phyloP scores from a whole-genome alignment of 1,284 basidiomycete species.

The Bjerkandera adusta region DNA sequence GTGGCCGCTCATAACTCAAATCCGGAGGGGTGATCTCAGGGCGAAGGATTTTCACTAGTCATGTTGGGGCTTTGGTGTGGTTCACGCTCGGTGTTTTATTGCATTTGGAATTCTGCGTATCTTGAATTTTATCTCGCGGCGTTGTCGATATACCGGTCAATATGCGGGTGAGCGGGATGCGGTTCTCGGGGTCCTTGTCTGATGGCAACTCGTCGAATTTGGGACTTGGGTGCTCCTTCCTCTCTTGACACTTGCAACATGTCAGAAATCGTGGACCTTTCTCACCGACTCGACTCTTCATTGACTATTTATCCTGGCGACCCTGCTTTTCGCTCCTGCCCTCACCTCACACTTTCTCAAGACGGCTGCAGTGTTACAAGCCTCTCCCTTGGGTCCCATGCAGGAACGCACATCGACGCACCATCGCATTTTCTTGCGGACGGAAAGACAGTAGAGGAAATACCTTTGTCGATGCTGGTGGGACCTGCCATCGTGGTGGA shows the following conservation, averaged over 20 bases:
- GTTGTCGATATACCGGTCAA: too few species aligned
- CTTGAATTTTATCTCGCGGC: too few species aligned
- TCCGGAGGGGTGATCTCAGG: too few species aligned
- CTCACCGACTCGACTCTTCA: constrained; percentile 41
- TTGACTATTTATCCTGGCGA: constrained; percentile 53
- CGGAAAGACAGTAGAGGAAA: constrained; percentile 51
- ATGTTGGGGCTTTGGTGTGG: too few species aligned
- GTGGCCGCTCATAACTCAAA: too few species aligned
- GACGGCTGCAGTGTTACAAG: constrained; percentile 47
- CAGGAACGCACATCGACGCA: constrained; percentile 68
- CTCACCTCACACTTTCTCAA: constrained; percentile 20
- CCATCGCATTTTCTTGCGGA: constrained; percentile 60
- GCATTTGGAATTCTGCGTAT: too few species aligned
- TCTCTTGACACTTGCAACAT: not conserved
- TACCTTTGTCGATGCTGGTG: constrained; percentile 46
- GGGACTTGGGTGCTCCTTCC: too few species aligned
- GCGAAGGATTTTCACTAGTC: too few species aligned
- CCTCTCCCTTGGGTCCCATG: constrained; percentile 51
- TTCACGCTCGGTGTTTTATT: too few species aligned
- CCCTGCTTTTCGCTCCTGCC: constrained; percentile 34
- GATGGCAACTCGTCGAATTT: too few species aligned
- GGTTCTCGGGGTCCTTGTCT: too few species aligned
- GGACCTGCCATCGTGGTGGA: constrained; percentile 48
- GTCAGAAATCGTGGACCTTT: constrained; percentile 37
- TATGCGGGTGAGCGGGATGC: too few species aligned